Conservation (phyloP, 768 basidiomycete genomes). For the Tylopilus rubrobrunneus region DNA sequence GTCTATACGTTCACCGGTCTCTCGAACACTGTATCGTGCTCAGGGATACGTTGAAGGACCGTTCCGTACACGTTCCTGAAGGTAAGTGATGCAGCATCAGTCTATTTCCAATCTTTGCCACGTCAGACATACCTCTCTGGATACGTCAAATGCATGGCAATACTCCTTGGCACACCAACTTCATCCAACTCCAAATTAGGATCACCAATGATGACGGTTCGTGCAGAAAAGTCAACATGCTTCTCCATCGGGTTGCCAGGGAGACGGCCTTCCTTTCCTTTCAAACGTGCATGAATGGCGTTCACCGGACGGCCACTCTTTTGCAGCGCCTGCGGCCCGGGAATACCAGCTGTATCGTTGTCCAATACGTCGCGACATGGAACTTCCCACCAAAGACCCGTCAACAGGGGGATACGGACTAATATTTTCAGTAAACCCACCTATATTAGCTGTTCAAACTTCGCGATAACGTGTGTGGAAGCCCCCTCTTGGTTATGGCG, state of each 20-base stretch:
- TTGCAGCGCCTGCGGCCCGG: constrained; percentile 96
- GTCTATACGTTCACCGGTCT: constrained; percentile 96
- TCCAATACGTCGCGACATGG: constrained; percentile 99
- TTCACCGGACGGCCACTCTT: constrained; percentile 96
- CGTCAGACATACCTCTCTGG: constrained; percentile 72
- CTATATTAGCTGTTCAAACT: constrained; percentile 95
- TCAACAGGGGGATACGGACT: background rate
- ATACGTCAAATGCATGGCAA: constrained; percentile 97
- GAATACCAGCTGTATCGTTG: constrained; percentile 97
- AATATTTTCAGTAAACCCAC: constrained; percentile 38
- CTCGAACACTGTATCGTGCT: constrained; percentile 93
- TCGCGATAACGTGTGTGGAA: constrained; percentile 90
- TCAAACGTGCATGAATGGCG: constrained; percentile 94
- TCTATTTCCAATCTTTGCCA: background rate
- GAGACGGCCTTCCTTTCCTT: constrained; percentile 97
- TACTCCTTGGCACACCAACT: constrained; percentile 91
- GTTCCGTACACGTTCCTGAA: constrained; percentile 92
- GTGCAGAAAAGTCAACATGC: constrained; percentile 98
- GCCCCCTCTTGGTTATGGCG: constrained; percentile 95
- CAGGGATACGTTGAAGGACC: constrained; percentile 95
- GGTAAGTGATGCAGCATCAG: constrained; percentile 58
- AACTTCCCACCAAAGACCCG: constrained; percentile 49
- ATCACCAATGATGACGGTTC: constrained; percentile 98
- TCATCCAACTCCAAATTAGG: constrained; percentile 95
- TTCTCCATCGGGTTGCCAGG: constrained; percentile 99